Conservation (phyloP, 1,284 basidiomycete species). For the Sanguinoderma infundibulare region DNA sequence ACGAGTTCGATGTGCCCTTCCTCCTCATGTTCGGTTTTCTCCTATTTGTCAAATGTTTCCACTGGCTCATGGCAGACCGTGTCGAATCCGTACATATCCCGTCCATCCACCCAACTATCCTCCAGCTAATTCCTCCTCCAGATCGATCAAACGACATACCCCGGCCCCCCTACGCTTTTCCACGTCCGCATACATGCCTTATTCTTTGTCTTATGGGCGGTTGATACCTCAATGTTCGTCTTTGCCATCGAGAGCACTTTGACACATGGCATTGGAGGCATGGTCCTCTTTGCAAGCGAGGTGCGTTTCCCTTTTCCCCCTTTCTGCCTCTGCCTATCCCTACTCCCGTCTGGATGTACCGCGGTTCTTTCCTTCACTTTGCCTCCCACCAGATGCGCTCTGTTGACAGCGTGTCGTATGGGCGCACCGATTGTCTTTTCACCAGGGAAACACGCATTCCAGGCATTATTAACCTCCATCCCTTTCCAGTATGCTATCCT, state of each 20-base stretch:
- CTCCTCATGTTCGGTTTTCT: constrained; percentile 93
- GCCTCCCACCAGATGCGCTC: too few relatives aligned
- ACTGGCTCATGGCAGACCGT: constrained; percentile 94
- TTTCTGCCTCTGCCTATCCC: too few relatives aligned
- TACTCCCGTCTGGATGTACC: too few relatives aligned
- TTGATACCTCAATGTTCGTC: constrained; percentile 76
- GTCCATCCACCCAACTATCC: neutral
- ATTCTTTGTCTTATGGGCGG: constrained; percentile 70
- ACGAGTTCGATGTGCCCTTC: constrained; percentile 91
- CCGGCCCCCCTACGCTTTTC: constrained; percentile 81
- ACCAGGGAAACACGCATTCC: neutral
- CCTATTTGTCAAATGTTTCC: constrained; percentile 96
- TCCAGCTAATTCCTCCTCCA: constrained; percentile 41
- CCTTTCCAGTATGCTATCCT: constrained; percentile 83
- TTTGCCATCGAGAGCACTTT: constrained; percentile 82
- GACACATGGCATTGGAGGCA: constrained; percentile 81
- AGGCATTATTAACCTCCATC: neutral
- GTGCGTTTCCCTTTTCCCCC: constrained; percentile 48
- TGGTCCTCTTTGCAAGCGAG: constrained; percentile 95
- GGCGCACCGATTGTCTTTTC: too few relatives aligned
- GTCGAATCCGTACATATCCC: constrained; percentile 85
- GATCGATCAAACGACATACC: constrained; percentile 97
- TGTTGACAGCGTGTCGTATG: too few relatives aligned
- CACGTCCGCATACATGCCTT: constrained; percentile 83
- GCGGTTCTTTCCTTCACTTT: too few relatives aligned